Base-by-base conservation (phyloP, 108 stramenopile species). In the Cyclotella choctawhatcheeana region DNA sequence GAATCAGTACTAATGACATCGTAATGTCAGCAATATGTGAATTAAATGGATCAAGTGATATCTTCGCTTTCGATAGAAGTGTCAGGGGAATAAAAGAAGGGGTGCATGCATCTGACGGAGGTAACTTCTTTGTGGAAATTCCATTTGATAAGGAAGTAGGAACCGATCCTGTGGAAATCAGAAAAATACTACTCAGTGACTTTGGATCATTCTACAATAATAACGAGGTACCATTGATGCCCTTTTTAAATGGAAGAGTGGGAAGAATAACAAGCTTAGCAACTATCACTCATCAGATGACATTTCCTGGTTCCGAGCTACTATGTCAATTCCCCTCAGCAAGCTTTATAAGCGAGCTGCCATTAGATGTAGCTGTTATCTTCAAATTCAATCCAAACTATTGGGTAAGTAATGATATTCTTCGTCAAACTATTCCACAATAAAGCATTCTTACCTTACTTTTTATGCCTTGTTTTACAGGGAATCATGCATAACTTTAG, bases 351-450 rank as follows among this genome's bases (percentile, higher is more conserved):
- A 78, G 62, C 29, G 76, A 82, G 63, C 32, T 82, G 31, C 81
- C 81, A 26, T 44, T 82, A n/a, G 81, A 82, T 73, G 81, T 82
- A 29, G 81, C 81, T 30, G 81, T 82, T 35, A 77, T 82, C 24
- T 82, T 82, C 32, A 51, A 76, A 14, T 78, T 82, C 32, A 65
- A 77, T 30, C 34, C 64, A 48, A 58, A 56, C 33, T 26, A 52
- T 30, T 44, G 34, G 55, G 55, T 56, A 18, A 56, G 55, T 56
- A 56, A 30, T 31, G 10, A 13, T 24, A 66, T 33, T 53, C 47
- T 25, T 26, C 6, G 2, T 21, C 16, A 18, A 26, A 2, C 2
- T 52, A 24, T 26, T 34, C 21, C 31, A 16, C 2, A 2, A 33
- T 27, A 30, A 16, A 34, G 30, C 29, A n/a, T 2, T 1, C 12